Evolutionary conservation across 2,329 filamentous ascomycete genomes (phyloP).

Genomic region (Hymenoscyphus scutula): DNA sequence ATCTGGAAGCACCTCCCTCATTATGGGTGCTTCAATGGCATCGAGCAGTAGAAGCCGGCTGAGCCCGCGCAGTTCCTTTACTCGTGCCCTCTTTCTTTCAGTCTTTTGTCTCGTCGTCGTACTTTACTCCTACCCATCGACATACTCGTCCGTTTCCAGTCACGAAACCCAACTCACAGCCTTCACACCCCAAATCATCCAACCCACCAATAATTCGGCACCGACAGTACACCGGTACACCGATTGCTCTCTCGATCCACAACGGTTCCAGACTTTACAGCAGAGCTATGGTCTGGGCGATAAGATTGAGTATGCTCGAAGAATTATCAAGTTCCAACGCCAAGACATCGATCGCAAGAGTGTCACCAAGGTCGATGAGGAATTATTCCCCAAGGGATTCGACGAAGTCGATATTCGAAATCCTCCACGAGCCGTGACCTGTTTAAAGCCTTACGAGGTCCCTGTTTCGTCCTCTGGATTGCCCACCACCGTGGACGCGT

Average conservation of each 20-base stretch:
- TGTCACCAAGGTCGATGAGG: constrained; percentile 50
- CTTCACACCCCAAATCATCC: constrained; percentile 16
- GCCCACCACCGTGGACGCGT: constrained; percentile 51
- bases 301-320: constrained; percentile 54
- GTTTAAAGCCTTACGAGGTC: constrained; percentile 49
- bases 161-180: background rate
- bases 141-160: background rate
- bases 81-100: constrained; percentile 24
- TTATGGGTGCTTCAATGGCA: constrained; percentile 28
- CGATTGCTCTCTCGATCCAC: constrained; percentile 49
- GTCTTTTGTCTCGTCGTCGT: constrained; percentile 27
- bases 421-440: constrained; percentile 42
- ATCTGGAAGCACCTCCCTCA: constrained; percentile 17
- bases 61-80: constrained; percentile 26
- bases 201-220: constrained; percentile 18
- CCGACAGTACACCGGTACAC: constrained; percentile 14
- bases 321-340: constrained; percentile 52
- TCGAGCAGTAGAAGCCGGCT: constrained; percentile 21
- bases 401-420: constrained; percentile 48
- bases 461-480: constrained; percentile 50
- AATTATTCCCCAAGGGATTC: constrained; percentile 46
- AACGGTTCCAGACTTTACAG: constrained; percentile 46
- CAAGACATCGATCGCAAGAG: constrained; percentile 49
- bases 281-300: constrained; percentile 48
- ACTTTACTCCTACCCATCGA: constrained; percentile 21